Evolutionary conservation across 2,329 filamentous ascomycete species (phyloP), one percentile per base, ranked within the genome.

Genomic region (Raffaelea arxii): DNA sequence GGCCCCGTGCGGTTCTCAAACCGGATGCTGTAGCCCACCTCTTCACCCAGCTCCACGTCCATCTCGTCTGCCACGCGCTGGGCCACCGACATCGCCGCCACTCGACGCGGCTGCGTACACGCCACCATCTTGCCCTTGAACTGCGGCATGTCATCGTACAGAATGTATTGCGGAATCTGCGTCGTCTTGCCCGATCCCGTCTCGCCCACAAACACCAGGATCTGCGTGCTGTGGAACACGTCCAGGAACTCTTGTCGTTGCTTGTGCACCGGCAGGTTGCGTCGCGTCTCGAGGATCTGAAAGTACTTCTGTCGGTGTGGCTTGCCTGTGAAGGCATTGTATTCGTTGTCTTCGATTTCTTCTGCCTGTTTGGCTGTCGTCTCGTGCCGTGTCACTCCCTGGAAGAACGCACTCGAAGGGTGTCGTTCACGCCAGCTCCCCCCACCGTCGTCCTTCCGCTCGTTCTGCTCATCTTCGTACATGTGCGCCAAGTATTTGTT

Each of bases 131-230:
- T 96, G 62, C 80, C 77, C 56, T 82, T 81, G 52, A 80, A 71
- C 58, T 97, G 87, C 23, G 92, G 91, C 25, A 96, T 77, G 66
- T 98, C 92, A 68, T 98, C 92, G 73, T 85, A 97, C 36, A 98
- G 80, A 54, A 98, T 91, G 64, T 96, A 98, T 65, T 98, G 92
- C 2, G 92, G 92, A 51, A 98, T 97, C 72, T 98, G 92, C 0
- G 92, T 98, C 4, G 92, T 98, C 72, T 98, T 98, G 70, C 92
- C 92, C 55, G 92, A 98, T 79, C 94, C 92, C 9, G 92, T 98
- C 74, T 98, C 92, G 71, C 92, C 92, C 54, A 98, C 92, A 60
- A 98, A 96, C 58, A 98, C 92, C 51, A 98, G 80, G 56, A 98
- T 96, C 68, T 98, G 92, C 22, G 83, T 87, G 58, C 84, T 80